Base-by-base conservation (phyloP, 441 rosid species). In the Gossypium gossypioides region DNA sequence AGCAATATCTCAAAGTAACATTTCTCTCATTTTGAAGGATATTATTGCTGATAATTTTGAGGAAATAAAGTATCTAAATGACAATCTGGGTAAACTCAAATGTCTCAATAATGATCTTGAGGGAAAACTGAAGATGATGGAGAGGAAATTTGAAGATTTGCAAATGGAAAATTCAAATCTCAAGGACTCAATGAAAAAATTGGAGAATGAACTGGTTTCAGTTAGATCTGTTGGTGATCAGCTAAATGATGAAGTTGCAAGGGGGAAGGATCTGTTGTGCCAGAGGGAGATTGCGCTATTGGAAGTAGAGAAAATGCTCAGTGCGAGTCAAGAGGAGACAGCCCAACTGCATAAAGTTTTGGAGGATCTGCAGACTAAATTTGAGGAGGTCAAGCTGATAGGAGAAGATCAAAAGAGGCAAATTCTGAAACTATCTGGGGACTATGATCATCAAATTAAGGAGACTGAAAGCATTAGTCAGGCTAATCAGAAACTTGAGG, bases 351-450 rank as follows among this genome's bases (percentile, higher is more conserved):
- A 73, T 7, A 78, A 81, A 66, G 73, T 73, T 68, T 66, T 92
- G 80, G 86, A 85, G 70, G 84, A 76, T 74, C 75, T 92, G 77
- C 81, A 84, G 74, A 75, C 83, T 72, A 84, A 83, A 79, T 85
- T 81, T 83, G 80, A 82, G 73, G 92, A 87, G 75, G 64, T 80
- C 74, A 84, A 85, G 79, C 32, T 69, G 60, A 74, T 75, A 56
- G 79, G 72, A 70, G 87, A 87, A 75, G 85, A 85, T 57, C 87
- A 79, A 69, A 83, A 77, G 79, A 86, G 76, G 80, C 84, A 84
- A 79, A 76, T 87, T 71, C 54, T 78, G 73, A 79, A 85, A 73
- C 84, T 93, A 12, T 83, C 81, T 63, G 84, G 65, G 71, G 92
- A 88, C 67, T 74, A 63, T 76, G 82, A 85, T 60, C 81, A 79